Conservation (phyloP, 768 basidiomycete genomes). For the Lactarius hatsudake region DNA sequence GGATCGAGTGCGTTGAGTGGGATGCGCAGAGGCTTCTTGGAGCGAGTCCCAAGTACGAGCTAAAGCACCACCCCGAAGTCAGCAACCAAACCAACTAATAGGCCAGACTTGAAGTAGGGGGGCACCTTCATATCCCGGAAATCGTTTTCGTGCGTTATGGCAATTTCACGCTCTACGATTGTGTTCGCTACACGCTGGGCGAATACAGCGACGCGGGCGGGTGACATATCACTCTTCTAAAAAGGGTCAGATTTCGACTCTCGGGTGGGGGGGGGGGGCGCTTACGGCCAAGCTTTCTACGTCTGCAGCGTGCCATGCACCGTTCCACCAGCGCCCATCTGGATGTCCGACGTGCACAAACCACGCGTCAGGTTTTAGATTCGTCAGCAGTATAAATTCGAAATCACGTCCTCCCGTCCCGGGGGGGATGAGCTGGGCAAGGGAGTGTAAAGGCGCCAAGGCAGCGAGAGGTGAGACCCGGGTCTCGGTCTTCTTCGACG, state of each 20-base stretch:
- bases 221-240: slow-evolving; percentile 10
- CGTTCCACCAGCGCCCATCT: slow-evolving; percentile 23
- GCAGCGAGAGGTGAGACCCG: slow-evolving; percentile 8
- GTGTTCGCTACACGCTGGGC: slow-evolving; percentile 13
- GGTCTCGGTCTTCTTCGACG: slow-evolving; percentile 1
- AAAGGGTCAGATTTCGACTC: neutral
- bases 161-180: slow-evolving; percentile 9
- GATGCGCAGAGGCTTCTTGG: slow-evolving; percentile 19
- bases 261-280: too few species aligned
- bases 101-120: neutral
- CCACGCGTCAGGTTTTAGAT: slow-evolving; percentile 11
- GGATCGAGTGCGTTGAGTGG: slow-evolving; percentile 11
- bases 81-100: neutral
- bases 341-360: slow-evolving; percentile 16
- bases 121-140: slow-evolving; percentile 16
- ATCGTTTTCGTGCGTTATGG: slow-evolving; percentile 3
- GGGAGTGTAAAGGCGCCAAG: slow-evolving; percentile 17
- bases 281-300: slow-evolving; percentile 15
- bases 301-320: slow-evolving; percentile 12
- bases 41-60: slow-evolving; percentile 16
- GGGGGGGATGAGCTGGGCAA: slow-evolving; percentile 9
- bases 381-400: slow-evolving; percentile 14
- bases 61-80: neutral
- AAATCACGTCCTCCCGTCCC: neutral
- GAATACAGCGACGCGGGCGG: slow-evolving; percentile 2